Conservation (phyloP, 1,284 basidiomycete species). For the Ceratobasidium sp. region DNA sequence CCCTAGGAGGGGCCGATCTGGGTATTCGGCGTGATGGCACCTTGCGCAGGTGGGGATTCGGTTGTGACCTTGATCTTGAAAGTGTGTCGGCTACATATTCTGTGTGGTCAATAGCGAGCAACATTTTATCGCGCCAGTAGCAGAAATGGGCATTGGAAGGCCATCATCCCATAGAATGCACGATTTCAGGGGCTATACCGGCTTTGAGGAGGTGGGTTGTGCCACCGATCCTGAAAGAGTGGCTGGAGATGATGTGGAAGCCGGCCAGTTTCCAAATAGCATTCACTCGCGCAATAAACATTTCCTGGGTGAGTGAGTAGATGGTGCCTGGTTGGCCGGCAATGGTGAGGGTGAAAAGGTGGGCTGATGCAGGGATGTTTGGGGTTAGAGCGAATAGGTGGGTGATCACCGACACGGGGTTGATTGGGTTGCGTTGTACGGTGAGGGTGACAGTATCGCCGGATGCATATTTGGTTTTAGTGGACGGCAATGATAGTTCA, state of each 20-base stretch:
- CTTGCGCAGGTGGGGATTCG: too few relatives aligned
- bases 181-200: slow-evolving; percentile 57
- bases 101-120: too few relatives aligned
- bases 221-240: slow-evolving; percentile 59
- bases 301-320: neutral
- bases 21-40: too few relatives aligned
- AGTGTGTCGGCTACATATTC: too few relatives aligned
- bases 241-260: slow-evolving; percentile 54
- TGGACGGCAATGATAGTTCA: neutral
- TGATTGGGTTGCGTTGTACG: neutral
- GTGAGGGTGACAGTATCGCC: slow-evolving; percentile 11
- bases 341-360: neutral
- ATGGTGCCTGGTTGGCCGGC: too few relatives aligned
- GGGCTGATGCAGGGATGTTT: neutral
- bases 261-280: slow-evolving; percentile 56
- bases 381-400: neutral
- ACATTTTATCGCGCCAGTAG: slow-evolving; percentile 55
- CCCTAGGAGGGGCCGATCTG: too few relatives aligned
- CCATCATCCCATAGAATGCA: slow-evolving; percentile 57
- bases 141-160: slow-evolving; percentile 56
- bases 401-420: slow-evolving; percentile 2
- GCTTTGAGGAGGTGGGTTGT: slow-evolving; percentile 56
- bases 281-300: slow-evolving; percentile 28
- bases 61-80: too few relatives aligned
- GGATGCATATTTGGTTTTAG: neutral